phyloP scores from a whole-genome alignment of 1,284 basidiomycete species.

The Ceratobasidium sp. region DNA sequence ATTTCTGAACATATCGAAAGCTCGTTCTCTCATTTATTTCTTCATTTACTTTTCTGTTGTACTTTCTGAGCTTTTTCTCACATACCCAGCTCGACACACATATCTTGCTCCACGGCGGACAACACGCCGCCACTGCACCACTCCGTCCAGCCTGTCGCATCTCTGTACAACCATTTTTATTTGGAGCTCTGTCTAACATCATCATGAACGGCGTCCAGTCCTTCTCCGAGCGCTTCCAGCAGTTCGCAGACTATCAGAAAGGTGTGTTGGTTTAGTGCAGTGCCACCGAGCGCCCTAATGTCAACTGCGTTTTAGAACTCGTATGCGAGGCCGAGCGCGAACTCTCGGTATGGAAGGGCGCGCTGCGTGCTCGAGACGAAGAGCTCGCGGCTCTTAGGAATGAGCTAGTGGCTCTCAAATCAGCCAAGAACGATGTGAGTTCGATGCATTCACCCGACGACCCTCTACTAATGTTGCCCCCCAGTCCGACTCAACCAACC shows the following conservation, averaged over 20 bases:
- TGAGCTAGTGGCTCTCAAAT: background rate
- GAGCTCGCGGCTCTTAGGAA: slow-evolving; percentile 17
- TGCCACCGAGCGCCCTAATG: no score
- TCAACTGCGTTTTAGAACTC: slow-evolving; percentile 12
- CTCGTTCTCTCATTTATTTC: slow-evolving; percentile 37
- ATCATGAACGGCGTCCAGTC: slow-evolving; percentile 12
- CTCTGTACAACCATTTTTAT: background rate
- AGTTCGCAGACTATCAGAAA: no score
- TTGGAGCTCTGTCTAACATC: background rate
- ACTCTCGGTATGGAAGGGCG: background rate
- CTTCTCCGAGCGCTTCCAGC: background rate
- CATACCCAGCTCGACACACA: background rate
- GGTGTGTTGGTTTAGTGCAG: no score
- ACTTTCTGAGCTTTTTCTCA: background rate
- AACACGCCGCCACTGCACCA: background rate
- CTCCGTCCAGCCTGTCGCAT: background rate
- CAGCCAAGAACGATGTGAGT: slow-evolving; percentile 3
- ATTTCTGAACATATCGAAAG: slow-evolving; percentile 30
- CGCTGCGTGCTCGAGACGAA: background rate
- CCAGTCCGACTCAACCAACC: slow-evolving; percentile 56
- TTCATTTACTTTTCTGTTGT: background rate
- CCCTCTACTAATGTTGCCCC: background rate
- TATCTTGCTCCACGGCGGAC: background rate
- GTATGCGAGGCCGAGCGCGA: background rate
- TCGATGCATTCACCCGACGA: slow-evolving; percentile 7